Percentiles rank a stretch among this genome's conserved stretches.
These are phyloP conservation scores for Trametes punicea DNA, from an alignment of 768 basidiomycete species.

Conservation along the genomic window DNA sequence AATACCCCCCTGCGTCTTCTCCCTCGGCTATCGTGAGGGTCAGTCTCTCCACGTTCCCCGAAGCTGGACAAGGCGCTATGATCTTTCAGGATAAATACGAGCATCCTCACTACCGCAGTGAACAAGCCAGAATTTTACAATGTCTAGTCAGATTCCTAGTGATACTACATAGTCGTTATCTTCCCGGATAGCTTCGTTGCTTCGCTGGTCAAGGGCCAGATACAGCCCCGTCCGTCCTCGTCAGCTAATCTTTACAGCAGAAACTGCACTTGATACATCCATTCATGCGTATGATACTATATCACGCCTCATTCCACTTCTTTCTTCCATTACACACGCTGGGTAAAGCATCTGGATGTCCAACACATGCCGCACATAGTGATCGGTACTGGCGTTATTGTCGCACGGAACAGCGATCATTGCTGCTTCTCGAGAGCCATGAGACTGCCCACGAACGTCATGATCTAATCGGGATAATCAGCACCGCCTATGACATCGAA, in stretches of 20 bases:
- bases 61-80: no score
- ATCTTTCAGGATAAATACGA: no score
- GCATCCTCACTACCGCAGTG: no score
- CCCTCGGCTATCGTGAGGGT: no score
- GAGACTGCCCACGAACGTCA: slow-evolving; percentile 93
- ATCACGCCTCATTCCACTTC: slow-evolving; percentile 3
- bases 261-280: slow-evolving; percentile 12
- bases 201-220: no score
- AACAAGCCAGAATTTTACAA: no score
- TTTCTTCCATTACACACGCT: slow-evolving; percentile 6
- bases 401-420: neutral
- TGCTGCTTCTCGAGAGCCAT: slow-evolving; percentile 43
- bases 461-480: slow-evolving; percentile 51
- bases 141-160: no score
- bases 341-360: slow-evolving; percentile 6
- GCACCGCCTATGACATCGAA: neutral
- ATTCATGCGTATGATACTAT: slow-evolving; percentile 14
- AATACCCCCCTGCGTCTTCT: no score
- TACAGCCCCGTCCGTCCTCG: no score
- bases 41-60: no score
- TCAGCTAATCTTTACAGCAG: neutral
- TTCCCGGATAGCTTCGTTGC: no score
- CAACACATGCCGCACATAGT: neutral
- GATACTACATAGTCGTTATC: no score
- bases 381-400: neutral